Conservation (phyloP, 768 basidiomycete species). For the Russula sp. region DNA sequence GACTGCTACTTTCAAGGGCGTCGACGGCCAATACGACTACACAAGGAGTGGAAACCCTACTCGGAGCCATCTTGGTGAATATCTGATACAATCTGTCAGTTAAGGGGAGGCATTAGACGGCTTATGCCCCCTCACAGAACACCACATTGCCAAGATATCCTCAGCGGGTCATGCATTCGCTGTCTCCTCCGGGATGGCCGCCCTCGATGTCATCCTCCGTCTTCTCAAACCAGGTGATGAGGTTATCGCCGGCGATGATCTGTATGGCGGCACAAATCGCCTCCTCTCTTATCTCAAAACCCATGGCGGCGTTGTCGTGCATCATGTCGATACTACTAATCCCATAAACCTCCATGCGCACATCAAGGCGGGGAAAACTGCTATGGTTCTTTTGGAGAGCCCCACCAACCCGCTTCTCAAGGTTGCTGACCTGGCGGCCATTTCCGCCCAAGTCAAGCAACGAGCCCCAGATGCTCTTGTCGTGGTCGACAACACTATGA, state of each 20-base stretch:
- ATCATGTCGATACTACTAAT: conserved; percentile 90
- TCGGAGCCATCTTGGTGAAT: conserved; percentile 82
- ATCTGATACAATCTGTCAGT: not conserved
- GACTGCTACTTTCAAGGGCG: conserved; percentile 95
- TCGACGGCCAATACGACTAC: conserved; percentile 88
- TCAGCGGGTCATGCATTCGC: conserved; percentile 84
- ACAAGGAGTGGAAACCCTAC: conserved; percentile 95
- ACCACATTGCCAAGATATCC: conserved; percentile 96
- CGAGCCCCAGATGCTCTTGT: conserved; percentile 72
- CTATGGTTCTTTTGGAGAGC: conserved; percentile 95
- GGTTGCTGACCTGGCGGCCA: conserved; percentile 81
- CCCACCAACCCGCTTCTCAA: conserved; percentile 97
- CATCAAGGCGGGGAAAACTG: conserved; percentile 66
- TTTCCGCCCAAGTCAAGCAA: conserved; percentile 78
- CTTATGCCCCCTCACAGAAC: conserved; percentile 49
- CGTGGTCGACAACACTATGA: conserved; percentile 98
- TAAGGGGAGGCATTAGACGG: not conserved
- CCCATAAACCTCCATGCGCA: conserved; percentile 52
- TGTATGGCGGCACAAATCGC: conserved; percentile 97
- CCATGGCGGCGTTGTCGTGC: conserved; percentile 82
- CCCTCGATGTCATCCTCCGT: conserved; percentile 90
- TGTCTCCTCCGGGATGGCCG: conserved; percentile 97
- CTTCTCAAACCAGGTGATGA: conserved; percentile 93
- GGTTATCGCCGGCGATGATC: conserved; percentile 92
- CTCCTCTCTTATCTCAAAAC: conserved; percentile 82